Evolutionary conservation across 192 early-diverging fungal species (phyloP), one percentile per base, ranked within the genome.

Genomic region (Chytriomyces confervae): DNA sequence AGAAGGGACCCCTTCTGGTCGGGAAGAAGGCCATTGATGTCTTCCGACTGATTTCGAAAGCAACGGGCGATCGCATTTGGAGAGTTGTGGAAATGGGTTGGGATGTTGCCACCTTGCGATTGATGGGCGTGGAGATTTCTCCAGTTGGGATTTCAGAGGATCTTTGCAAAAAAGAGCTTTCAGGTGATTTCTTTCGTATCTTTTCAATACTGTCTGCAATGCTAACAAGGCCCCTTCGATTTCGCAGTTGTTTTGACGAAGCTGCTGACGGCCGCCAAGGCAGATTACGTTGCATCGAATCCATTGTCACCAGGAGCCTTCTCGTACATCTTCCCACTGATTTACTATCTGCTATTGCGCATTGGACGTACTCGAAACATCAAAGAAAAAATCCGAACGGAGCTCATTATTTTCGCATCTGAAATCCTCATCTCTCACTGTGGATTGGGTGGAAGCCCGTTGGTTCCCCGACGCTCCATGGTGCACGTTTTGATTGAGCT

Each of bases 11-110:
- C 47, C 77, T 90, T 23, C 76, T 94, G 24, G 80, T 90, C 16
- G 92, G 92, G 0, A n/a, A n/a, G n/a, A n/a, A n/a, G n/a, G 84
- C 91, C 0, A 81, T 90, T 1, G 84, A 90, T 9, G 89, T 89
- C 3, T 90, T 77, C 65, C 18, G 51, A n/a, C 50, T 91, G 48
- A 79, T 91, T 16, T 50, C 69, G 10, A 72, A 62, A 24, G 70
- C 70, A 16, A 72, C 70, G 2, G 70, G 50, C 8, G 43, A 63
- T 62, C 66, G 77, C 16, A 60, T 72, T 43, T 62, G 61, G 69
- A 11, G 70, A 6, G 50, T 72, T 64, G 69, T 79, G 0, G 70
- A 66, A 9, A 53, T 64, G 61, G 77, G 77, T 23, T 79, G 77
- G 77, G 77, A 80, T 24, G 77, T 77, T 66, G 80, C 77, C 45